phyloP scores from a whole-genome alignment of 129 eudicot genomes.

The Cynara cardunculus region DNA sequence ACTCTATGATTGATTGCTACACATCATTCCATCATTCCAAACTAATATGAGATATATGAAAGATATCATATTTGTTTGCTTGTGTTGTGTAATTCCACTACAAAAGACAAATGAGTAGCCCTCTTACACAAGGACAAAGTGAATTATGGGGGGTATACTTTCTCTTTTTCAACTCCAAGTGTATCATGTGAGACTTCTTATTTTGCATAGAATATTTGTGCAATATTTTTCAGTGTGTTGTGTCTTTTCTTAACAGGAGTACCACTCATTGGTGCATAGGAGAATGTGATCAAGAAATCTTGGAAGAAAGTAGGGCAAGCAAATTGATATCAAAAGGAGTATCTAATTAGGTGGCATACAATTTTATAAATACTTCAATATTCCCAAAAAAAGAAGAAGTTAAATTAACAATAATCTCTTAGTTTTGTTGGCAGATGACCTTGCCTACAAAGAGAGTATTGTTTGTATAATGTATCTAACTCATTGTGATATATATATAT shows the following conservation, averaged over 20 bases:
- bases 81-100: conserved; percentile 35
- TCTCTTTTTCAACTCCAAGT: neutral
- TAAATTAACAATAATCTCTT: no score
- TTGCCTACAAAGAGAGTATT: no score
- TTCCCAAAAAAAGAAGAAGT: no score
- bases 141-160: conserved; percentile 8
- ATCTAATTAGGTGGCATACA: neutral
- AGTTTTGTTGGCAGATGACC: no score
- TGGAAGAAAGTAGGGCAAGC: conserved; percentile 6
- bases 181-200: conserved; percentile 24
- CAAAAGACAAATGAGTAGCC: conserved; percentile 49
- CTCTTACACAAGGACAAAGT: conserved; percentile 32
- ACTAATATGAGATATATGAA: conserved; percentile 7
- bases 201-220: conserved; percentile 14
- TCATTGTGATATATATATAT: no score
- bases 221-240: neutral
- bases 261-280: conserved; percentile 15
- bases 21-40: conserved; percentile 41
- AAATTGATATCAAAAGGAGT: neutral
- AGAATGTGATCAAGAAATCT: conserved; percentile 11
- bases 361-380: neutral
- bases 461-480: no score
- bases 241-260: neutral
- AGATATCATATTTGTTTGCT: conserved; percentile 29
- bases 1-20: conserved; percentile 38